phyloP scores from a whole-genome alignment of 1,284 basidiomycete species.

The Marasmius tenuissimus region DNA sequence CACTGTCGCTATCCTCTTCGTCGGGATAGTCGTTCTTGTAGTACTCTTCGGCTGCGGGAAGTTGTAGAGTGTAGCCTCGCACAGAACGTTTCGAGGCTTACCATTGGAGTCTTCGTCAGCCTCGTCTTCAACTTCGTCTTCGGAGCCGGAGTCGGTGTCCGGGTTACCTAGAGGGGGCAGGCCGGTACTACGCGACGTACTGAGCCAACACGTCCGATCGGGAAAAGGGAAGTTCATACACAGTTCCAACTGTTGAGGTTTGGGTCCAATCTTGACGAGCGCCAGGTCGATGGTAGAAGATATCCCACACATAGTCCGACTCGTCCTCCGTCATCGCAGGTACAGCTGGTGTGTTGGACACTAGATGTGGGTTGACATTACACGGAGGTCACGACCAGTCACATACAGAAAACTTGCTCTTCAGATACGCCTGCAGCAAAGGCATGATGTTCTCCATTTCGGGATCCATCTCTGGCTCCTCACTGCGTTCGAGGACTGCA shows the following conservation, averaged over 20 bases:
- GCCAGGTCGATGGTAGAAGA: constrained; percentile 69
- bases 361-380: not conserved
- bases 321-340: not conserved
- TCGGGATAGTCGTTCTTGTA: constrained; percentile 84
- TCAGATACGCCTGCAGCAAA: constrained; percentile 70
- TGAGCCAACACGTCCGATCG: not conserved
- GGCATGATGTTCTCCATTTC: constrained; percentile 76
- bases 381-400: not conserved
- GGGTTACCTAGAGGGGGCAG: constrained; percentile 55
- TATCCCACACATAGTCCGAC: constrained; percentile 69
- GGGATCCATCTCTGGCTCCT: constrained; percentile 39
- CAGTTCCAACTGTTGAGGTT: constrained; percentile 55
- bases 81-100: constrained; percentile 26
- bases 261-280: constrained; percentile 58
- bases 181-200: constrained; percentile 48
- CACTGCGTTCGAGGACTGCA: constrained; percentile 47
- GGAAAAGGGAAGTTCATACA: constrained; percentile 45
- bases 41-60: constrained; percentile 67
- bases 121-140: constrained; percentile 61
- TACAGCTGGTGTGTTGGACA: not conserved
- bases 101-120: constrained; percentile 83
- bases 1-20: constrained; percentile 46
- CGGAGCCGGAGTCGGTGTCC: constrained; percentile 34
- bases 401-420: constrained; percentile 37
- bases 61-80: not conserved